phyloP scores from a whole-genome alignment of 352 stramenopile genomes.

The Globisporangium spiculum region DNA sequence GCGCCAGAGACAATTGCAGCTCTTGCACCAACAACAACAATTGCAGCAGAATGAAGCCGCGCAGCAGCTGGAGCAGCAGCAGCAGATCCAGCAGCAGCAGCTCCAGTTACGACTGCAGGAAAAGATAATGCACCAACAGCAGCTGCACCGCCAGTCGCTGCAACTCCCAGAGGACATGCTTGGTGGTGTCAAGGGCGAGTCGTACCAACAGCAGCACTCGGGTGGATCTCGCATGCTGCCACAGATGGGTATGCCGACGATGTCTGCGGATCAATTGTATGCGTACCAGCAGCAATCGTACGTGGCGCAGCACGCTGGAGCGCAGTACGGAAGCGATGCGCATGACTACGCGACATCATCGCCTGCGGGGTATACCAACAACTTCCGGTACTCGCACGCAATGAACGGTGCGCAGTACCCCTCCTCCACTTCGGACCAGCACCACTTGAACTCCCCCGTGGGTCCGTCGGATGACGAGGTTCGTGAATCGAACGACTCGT shows the following conservation, averaged over 20 bases:
- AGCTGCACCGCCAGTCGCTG: constrained; percentile 58
- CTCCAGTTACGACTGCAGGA: constrained; percentile 56
- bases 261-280: constrained; percentile 12
- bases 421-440: not conserved
- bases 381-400: constrained; percentile 14
- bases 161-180: constrained; percentile 34
- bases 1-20: constrained; percentile 62
- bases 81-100: constrained; percentile 68
- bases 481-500: constrained; percentile 26
- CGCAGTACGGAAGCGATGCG: constrained; percentile 7
- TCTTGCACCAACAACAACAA: constrained; percentile 73
- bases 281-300: constrained; percentile 17
- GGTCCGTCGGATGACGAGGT: constrained; percentile 15
- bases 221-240: constrained; percentile 8
- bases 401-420: constrained; percentile 11
- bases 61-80: constrained; percentile 67
- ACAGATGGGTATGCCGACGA: constrained; percentile 12
- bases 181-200: constrained; percentile 15
- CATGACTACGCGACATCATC: constrained; percentile 12
- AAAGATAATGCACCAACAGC: constrained; percentile 61
- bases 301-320: constrained; percentile 8
- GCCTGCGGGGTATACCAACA: constrained; percentile 11
- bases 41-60: constrained; percentile 60
- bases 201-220: constrained; percentile 10
- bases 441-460: constrained; percentile 14